phyloP scores from a whole-genome alignment of 441 rosid species.

The Jatropha podagrica region DNA sequence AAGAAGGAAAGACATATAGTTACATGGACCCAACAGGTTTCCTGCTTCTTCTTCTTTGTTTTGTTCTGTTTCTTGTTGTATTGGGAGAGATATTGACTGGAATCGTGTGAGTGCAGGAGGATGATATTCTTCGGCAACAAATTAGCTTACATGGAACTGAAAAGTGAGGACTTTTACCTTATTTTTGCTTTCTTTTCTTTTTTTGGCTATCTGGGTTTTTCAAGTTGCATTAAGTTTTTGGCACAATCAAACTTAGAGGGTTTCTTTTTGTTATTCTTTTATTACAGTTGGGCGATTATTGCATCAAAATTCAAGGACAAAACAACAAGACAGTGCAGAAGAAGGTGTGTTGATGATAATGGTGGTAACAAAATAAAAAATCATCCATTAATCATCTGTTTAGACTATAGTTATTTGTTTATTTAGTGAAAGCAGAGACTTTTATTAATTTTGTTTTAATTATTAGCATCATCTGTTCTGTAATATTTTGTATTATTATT shows the following conservation, averaged over 20 bases:
- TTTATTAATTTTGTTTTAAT: conserved; percentile 8
- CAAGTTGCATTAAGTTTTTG: neutral
- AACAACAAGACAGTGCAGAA: conserved; percentile 94
- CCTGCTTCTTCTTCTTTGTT: conserved; percentile 2
- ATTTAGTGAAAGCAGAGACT: conserved; percentile 2
- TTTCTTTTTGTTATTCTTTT: conserved; percentile 25
- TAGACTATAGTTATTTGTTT: neutral
- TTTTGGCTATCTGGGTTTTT: neutral
- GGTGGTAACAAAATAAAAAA: neutral
- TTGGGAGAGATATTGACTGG: conserved; percentile 16
- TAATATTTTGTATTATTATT: conserved; percentile 7
- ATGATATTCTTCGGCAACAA: conserved; percentile 86
- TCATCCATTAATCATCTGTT: conserved; percentile 17
- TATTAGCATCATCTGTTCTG: conserved; percentile 23
- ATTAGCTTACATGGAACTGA: conserved; percentile 85
- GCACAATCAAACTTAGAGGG: conserved; percentile 12
- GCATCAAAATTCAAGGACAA: conserved; percentile 93
- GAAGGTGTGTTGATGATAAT: conserved; percentile 56
- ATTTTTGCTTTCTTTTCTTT: neutral
- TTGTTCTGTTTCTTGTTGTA: conserved; percentile 13
- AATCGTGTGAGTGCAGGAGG: conserved; percentile 61
- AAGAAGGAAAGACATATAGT: conserved; percentile 98
- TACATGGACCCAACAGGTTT: conserved; percentile 86
- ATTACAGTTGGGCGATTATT: conserved; percentile 85
- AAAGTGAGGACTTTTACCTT: conserved; percentile 49